Conservation (phyloP, 2,329 filamentous ascomycete species). For the Cytospora schulzeri region DNA sequence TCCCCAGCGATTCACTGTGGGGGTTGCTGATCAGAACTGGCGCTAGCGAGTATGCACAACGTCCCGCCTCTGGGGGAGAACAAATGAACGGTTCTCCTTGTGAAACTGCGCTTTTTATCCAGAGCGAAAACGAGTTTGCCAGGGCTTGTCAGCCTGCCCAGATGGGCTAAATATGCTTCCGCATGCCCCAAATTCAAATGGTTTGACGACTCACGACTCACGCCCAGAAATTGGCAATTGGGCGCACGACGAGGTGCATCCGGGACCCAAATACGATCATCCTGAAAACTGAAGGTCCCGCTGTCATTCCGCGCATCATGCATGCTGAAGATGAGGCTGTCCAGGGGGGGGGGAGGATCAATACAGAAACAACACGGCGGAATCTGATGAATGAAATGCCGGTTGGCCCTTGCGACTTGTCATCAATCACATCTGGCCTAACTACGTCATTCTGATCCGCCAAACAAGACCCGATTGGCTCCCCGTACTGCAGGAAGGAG, state of each 20-base stretch:
- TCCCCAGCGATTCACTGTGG: constrained; percentile 20
- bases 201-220: too few relatives aligned
- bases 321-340: not conserved
- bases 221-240: not conserved
- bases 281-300: not conserved
- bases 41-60: constrained; percentile 18
- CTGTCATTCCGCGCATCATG: not conserved
- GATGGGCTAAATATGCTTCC: not conserved
- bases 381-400: not conserved
- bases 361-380: not conserved
- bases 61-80: constrained; percentile 5
- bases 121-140: not conserved
- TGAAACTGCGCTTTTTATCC: not conserved
- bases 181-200: not conserved
- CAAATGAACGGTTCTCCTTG: not conserved
- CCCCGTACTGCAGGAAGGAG: not conserved
- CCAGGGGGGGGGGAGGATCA: not conserved
- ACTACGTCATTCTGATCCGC: not conserved
- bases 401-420: not conserved
- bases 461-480: not conserved
- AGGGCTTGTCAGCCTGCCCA: too few relatives aligned
- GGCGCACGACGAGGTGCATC: not conserved
- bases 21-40: constrained; percentile 16
- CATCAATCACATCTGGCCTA: not conserved
- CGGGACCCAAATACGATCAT: not conserved